A percentile compares a stretch with the other conserved stretches of the same genome.
Evolutionary conservation across 257 asterid genomes (phyloP).

Genomic region (Dorcoceras hygrometricum): DNA sequence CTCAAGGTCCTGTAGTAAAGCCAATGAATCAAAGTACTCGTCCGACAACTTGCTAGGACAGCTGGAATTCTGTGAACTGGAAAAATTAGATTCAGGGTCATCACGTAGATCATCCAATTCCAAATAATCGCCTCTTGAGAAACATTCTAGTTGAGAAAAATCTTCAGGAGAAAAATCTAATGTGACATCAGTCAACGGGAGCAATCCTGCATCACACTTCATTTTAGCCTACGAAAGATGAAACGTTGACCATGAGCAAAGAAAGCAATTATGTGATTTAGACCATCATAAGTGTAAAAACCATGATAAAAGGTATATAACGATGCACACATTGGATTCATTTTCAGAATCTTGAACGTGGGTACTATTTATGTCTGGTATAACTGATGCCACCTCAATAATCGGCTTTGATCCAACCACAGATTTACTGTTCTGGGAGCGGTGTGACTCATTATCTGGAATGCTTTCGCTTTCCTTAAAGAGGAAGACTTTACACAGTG

Average conservation of each 20-base stretch:
- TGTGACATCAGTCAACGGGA: conserved; percentile 24
- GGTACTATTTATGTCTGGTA: conserved; percentile 7
- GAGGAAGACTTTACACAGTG: conserved; percentile 52
- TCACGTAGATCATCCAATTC: conserved; percentile 51
- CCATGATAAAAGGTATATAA: conserved; percentile 12
- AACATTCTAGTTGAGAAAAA: conserved; percentile 28
- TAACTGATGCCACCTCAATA: conserved; percentile 21
- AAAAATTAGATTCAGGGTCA: conserved; percentile 40
- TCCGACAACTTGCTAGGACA: conserved; percentile 52
- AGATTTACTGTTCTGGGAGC: conserved; percentile 4
- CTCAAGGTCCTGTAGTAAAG: conserved; percentile 45
- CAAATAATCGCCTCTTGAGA: conserved; percentile 47
- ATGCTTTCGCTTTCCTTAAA: conserved; percentile 14
- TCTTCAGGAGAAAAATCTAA: conserved; percentile 24
- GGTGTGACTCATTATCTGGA: conserved; percentile 21
- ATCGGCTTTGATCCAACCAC: conserved; percentile 14
- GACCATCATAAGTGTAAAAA: conserved; percentile 1
- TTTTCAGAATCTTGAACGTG: conserved; percentile 24
- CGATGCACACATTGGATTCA: conserved; percentile 39
- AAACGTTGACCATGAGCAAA: not conserved
- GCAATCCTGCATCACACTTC: conserved; percentile 20
- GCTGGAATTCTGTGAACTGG: conserved; percentile 63
- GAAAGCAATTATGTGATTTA: not conserved
- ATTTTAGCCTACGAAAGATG: conserved; percentile 24
- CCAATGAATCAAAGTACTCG: conserved; percentile 47